Conservation (phyloP, 225 moss, liverwort and hornwort genomes). For the Bryoerythrophyllum caledonicum region DNA sequence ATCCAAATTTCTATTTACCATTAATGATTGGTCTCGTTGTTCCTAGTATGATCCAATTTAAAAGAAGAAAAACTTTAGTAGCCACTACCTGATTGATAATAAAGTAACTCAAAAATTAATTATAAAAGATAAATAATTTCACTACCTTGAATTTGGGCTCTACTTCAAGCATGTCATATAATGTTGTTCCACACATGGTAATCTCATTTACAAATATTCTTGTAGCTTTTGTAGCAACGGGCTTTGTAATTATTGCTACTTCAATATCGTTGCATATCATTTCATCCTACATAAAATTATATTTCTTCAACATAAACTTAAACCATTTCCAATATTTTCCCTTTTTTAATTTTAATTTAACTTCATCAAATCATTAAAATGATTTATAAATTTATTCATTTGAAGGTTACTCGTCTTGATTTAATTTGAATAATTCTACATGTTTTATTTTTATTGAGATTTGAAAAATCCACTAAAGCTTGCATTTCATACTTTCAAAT, state of each 20-base stretch:
- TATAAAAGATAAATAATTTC: no score
- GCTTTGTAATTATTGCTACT: constrained; percentile 30
- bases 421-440: no score
- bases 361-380: no score
- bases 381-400: no score
- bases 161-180: constrained; percentile 49
- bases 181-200: constrained; percentile 61
- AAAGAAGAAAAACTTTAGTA: not conserved
- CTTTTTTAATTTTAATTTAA: no score
- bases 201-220: constrained; percentile 58
- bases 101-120: not conserved
- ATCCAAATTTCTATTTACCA: constrained; percentile 54
- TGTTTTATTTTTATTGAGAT: no score
- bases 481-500: not conserved
- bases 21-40: constrained; percentile 33
- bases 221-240: constrained; percentile 46
- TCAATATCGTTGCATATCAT: constrained; percentile 18
- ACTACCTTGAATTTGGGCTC: constrained; percentile 64
- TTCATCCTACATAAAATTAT: not conserved
- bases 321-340: not conserved
- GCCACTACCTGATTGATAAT: no score
- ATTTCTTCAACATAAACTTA: not conserved
- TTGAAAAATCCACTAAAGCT: not conserved
- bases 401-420: no score
- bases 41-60: constrained; percentile 20